phyloP scores from a whole-genome alignment of 169 alveolate species.

The Miamiensis avidus region DNA sequence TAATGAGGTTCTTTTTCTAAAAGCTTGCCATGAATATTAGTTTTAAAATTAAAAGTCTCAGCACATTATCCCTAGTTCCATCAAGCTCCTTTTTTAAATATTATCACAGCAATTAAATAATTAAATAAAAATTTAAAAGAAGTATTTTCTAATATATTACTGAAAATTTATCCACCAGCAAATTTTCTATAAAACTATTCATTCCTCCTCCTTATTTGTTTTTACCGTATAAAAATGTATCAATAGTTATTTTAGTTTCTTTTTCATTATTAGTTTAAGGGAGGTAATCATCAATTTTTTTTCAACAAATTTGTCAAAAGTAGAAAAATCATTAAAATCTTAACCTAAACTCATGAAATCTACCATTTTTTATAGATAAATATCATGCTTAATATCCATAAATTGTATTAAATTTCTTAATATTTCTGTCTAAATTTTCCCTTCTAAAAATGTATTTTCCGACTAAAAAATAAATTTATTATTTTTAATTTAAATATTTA shows the following conservation, averaged over 20 bases:
- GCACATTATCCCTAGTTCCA: neutral
- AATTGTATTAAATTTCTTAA: neutral
- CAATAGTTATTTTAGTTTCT: neutral
- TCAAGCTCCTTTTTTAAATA: neutral
- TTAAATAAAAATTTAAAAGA: no score
- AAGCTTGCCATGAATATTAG: neutral
- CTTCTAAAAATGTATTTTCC: neutral
- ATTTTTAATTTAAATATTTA: no score
- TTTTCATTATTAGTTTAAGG: neutral
- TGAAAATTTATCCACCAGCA: neutral
- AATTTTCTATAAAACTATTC: neutral
- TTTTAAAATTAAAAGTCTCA: no score
- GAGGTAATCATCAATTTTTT: no score
- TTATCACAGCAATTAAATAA: neutral
- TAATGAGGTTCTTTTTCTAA: neutral
- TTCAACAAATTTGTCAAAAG: neutral
- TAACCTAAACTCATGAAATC: neutral
- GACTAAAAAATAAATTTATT: no score
- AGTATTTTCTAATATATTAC: neutral
- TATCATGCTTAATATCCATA: neutral
- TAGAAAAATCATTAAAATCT: no score
- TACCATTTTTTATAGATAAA: neutral
- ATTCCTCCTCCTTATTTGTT: neutral
- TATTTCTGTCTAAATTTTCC: neutral
- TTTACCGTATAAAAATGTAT: neutral